Percentiles rank a stretch among this genome's conserved stretches.
Evolutionary conservation across 1,139 yeast genomes (phyloP).

Genomic region (Torulaspora pretoriensis): DNA sequence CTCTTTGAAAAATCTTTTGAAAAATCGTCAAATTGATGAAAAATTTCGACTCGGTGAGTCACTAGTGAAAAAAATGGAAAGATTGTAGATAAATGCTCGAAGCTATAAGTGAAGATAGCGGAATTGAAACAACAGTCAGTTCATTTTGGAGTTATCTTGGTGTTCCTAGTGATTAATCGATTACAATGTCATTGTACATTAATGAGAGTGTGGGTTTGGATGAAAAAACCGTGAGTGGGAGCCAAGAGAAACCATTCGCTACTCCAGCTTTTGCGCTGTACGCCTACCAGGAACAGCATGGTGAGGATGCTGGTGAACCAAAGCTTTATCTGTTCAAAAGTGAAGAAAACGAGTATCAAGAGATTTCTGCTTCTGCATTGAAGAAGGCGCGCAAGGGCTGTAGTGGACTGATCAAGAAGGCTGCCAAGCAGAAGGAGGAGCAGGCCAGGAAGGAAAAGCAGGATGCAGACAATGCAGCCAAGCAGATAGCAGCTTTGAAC

Average conservation of each 20-base stretch:
- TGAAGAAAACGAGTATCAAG: conserved; percentile 59
- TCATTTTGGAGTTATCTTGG: neutral
- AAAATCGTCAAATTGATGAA: neutral
- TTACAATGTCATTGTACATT: conserved; percentile 47
- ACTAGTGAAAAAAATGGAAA: conserved; percentile 4
- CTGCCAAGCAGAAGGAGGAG: conserved; percentile 68
- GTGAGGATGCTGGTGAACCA: conserved; percentile 43
- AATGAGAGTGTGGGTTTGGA: conserved; percentile 72
- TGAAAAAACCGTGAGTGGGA: conserved; percentile 50
- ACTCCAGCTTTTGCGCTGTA: conserved; percentile 81
- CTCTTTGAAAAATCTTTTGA: neutral
- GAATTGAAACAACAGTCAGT: neutral
- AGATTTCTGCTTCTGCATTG: conserved; percentile 86
- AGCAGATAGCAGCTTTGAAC: conserved; percentile 72
- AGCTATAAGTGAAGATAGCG: neutral
- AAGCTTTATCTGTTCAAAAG: conserved; percentile 64
- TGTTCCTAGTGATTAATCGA: neutral
- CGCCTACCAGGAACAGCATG: conserved; percentile 29
- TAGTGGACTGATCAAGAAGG: conserved; percentile 85
- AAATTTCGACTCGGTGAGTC: conserved; percentile 2
- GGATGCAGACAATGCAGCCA: conserved; percentile 63
- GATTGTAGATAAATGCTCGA: neutral
- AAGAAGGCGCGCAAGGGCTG: conserved; percentile 97
- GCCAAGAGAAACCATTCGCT: conserved; percentile 66
- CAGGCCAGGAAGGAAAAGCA: conserved; percentile 58